Evolutionary conservation across 139 green algal genomes (phyloP).

Genomic region (Nannochloris sp.): DNA sequence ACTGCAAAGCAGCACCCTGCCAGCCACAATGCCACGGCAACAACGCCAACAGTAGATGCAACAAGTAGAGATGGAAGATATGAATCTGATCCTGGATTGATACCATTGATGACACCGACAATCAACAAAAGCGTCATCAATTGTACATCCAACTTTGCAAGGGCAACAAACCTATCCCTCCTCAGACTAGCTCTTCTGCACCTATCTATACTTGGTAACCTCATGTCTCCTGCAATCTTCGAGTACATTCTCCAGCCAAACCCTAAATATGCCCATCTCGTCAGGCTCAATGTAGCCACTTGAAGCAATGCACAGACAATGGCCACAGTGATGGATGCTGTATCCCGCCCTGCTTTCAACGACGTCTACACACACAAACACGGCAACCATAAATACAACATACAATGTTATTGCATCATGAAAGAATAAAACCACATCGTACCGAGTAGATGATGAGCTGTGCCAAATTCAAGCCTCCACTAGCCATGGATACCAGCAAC

Average conservation of each 20-base stretch:
- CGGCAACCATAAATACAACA: not conserved
- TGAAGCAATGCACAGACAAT: slow-evolving; percentile 16
- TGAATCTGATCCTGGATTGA: slow-evolving; percentile 6
- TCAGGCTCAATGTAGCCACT: not conserved
- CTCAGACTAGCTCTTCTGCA: not conserved
- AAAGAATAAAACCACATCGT: not conserved
- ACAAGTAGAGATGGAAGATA: slow-evolving; percentile 1
- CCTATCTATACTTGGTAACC: slow-evolving; percentile 1
- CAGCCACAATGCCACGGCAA: not conserved
- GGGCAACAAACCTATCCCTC: slow-evolving; percentile 17
- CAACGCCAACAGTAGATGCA: not conserved
- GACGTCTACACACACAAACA: slow-evolving; percentile 3
- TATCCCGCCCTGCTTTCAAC: not conserved
- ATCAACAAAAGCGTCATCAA: slow-evolving; percentile 15
- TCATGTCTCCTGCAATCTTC: slow-evolving; percentile 3
- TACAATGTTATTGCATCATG: not conserved
- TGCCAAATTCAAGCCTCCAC: slow-evolving; percentile 3
- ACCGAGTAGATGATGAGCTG: slow-evolving; percentile 10
- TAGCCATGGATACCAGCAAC: slow-evolving; percentile 18
- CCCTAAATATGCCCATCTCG: slow-evolving; percentile 11
- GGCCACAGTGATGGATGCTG: not conserved
- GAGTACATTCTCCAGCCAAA: slow-evolving; percentile 33
- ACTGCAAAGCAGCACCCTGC: slow-evolving; percentile 8
- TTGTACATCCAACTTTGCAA: slow-evolving; percentile 26
- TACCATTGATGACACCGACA: slow-evolving; percentile 10